A percentile compares a stretch with the other conserved stretches of the same genome.
These are phyloP conservation scores for Blastomyces parvus DNA, from an alignment of 2,329 filamentous ascomycete species.

Conservation along the genomic window DNA sequence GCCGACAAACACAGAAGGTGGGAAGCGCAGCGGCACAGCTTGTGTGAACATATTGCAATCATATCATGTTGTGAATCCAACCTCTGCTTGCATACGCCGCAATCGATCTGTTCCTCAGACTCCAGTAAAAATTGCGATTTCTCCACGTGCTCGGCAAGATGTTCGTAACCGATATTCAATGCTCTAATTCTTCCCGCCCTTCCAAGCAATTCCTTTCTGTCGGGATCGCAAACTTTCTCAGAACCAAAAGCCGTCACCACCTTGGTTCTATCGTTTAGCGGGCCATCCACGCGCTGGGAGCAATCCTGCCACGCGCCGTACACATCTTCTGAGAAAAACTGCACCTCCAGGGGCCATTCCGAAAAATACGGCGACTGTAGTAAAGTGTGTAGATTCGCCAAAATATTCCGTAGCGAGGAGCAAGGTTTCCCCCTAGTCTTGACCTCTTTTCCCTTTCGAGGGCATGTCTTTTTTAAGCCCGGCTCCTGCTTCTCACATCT, in stretches of 20 bases:
- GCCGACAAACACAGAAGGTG: slow-evolving; percentile 50
- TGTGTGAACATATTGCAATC: slow-evolving; percentile 44
- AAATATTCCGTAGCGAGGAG: slow-evolving; percentile 54
- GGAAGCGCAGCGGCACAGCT: slow-evolving; percentile 40
- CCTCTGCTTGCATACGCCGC: slow-evolving; percentile 41
- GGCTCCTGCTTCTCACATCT: slow-evolving; percentile 45
- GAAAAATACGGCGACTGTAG: slow-evolving; percentile 69
- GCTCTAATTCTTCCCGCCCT: slow-evolving; percentile 5
- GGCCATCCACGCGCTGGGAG: slow-evolving; percentile 42
- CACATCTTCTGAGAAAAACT: slow-evolving; percentile 67
- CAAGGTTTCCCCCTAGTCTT: slow-evolving; percentile 49
- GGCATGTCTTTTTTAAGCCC: slow-evolving; percentile 26
- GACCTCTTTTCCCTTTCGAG: slow-evolving; percentile 32
- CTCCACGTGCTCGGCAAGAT: slow-evolving; percentile 42
- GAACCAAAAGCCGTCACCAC: slow-evolving; percentile 45
- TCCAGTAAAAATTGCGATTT: slow-evolving; percentile 41
- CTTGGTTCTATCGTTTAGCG: slow-evolving; percentile 42
- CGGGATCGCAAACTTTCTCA: slow-evolving; percentile 4
- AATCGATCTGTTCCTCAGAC: slow-evolving; percentile 30
- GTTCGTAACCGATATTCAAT: slow-evolving; percentile 25
- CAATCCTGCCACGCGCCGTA: slow-evolving; percentile 58
- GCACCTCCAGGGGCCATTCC: slow-evolving; percentile 70
- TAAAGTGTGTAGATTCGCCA: slow-evolving; percentile 74
- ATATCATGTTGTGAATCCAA: slow-evolving; percentile 33
- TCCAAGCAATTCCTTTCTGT: slow-evolving; percentile 14